Evolutionary conservation across 768 basidiomycete genomes (phyloP).

Genomic region (Russula earlei): DNA sequence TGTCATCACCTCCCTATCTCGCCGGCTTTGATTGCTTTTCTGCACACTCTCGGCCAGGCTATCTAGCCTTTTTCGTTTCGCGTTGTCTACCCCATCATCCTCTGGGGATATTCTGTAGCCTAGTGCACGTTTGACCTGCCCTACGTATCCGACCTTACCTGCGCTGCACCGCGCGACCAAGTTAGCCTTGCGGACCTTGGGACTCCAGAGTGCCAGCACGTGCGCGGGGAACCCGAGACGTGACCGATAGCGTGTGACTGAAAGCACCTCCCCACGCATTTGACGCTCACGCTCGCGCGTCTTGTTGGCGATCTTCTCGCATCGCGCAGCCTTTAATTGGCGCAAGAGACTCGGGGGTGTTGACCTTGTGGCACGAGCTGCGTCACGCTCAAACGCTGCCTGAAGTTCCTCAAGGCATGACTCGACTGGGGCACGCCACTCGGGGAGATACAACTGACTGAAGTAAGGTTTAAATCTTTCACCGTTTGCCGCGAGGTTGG

Average conservation of each 20-base stretch:
- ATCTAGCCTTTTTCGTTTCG: constrained; percentile 25
- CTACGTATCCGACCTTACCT: constrained; percentile 65
- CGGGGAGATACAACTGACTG: constrained; percentile 5
- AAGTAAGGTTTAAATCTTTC: constrained; percentile 21
- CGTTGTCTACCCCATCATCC: constrained; percentile 27
- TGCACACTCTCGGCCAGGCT: constrained; percentile 24
- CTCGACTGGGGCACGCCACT: constrained; percentile 32
- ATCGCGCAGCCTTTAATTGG: constrained; percentile 45
- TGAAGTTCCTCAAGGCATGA: constrained; percentile 27
- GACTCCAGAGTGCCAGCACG: constrained; percentile 43
- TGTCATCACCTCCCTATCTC: background rate
- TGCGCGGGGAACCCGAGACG: constrained; percentile 56
- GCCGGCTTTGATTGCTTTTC: constrained; percentile 25
- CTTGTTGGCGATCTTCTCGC: constrained; percentile 54
- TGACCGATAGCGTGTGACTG: constrained; percentile 37
- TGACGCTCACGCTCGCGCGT: constrained; percentile 53
- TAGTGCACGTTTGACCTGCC: constrained; percentile 45
- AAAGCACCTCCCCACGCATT: constrained; percentile 50
- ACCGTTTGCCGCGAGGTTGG: constrained; percentile 12
- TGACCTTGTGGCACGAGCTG: constrained; percentile 33
- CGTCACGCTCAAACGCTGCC: constrained; percentile 32
- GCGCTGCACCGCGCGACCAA: constrained; percentile 39
- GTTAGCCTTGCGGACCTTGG: constrained; percentile 39
- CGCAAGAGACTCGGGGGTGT: constrained; percentile 42
- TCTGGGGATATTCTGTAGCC: constrained; percentile 39